Base-by-base conservation (phyloP, 169 alveolate species). In the Miamiensis avidus region DNA sequence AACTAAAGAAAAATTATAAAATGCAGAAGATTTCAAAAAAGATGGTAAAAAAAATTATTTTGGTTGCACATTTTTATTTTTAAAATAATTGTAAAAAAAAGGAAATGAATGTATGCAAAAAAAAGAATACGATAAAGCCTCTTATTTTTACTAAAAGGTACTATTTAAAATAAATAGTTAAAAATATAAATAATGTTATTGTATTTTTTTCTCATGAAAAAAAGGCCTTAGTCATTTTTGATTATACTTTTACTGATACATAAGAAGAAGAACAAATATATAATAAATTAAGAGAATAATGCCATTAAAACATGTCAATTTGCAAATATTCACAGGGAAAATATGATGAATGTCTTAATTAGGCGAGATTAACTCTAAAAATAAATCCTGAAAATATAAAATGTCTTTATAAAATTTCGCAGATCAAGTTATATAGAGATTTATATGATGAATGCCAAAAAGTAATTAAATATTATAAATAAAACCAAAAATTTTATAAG, bases 121-220 rank as follows among this genome's bases (percentile, higher is more conserved):
- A 74, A 81, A 81, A 81, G 87, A 86, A 34, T 86, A 64, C 65
- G 90, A 86, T 25, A 81, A 86, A 33, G 90, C 90, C 15, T 75
- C 87, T 20, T 86, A 81, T 86, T 86, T 79, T 75, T 86, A 86
- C 75, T 65, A 86, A 86, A 86, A 86, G 65, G 90, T 86, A 74
- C 64, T 20, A 31, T 34, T 0, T 0, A 49, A 77, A 32, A 34
- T 64, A 1, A 11, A n/a, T 6, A 75, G 1, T 29, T n/a, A 29
- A 26, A 75, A 29, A 6, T n/a, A 26, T 30, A 29, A 75, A n/a
- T 75, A 34, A 76, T 29, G 29, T 33, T 76, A 29, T 29, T 76
- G 27, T 30, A 4, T 29, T 29, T 29, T 76, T 29, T 29, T 76
- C 1, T 6, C 1, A 65, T 25, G 28, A 65, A 29, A 79, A 65